Evolutionary conservation across 495 filamentous ascomycete species (phyloP), one percentile per base, ranked within the genome.

Genomic region (Filosporella fistucella): DNA sequence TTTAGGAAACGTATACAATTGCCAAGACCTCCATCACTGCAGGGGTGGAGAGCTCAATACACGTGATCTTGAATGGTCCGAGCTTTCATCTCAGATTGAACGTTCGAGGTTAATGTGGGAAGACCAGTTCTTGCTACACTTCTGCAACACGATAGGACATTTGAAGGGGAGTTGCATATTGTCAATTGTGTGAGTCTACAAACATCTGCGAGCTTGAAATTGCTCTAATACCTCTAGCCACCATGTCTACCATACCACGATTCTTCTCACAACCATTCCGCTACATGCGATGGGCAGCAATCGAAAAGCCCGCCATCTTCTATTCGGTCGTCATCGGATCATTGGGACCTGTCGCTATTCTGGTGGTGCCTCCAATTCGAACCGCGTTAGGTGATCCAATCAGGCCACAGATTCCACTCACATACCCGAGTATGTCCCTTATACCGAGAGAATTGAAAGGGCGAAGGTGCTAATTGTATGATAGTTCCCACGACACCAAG

Each of bases 221-320:
- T 26, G 6, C 39, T 17, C 46, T 51, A 45, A 54, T 20, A 28
- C 16, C 28, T 42, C 18, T 33, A 51, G 43, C 36, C 42, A 71
- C 54, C 56, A 89, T 89, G 84, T 72, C 76, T 45, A 66, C 64
- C 60, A 24, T 43, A 29, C 24, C 14, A 43, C 76, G 74, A 55
- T 96, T 98, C 83, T 96, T 82, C 78, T 72, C 76, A 30, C 69
- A 75, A 37, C 93, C 93, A 39, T 55, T 95, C 57, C 79, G 80
- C 42, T 97, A 94, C 80, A 59, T 86, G 38, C 85, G 83, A 66
- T 98, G 89, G 85, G 80, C 90, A 8, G 78, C 88, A 3, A 84
- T 88, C 66, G 81, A 90, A 63, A 83, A 83, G 61, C 93, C 94
- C 22, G 89, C 89, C 30, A 81, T 86, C 66, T 94, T 95, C 78